Evolutionary conservation across 257 asterid species (phyloP).

Genomic region (Salvia splendens): DNA sequence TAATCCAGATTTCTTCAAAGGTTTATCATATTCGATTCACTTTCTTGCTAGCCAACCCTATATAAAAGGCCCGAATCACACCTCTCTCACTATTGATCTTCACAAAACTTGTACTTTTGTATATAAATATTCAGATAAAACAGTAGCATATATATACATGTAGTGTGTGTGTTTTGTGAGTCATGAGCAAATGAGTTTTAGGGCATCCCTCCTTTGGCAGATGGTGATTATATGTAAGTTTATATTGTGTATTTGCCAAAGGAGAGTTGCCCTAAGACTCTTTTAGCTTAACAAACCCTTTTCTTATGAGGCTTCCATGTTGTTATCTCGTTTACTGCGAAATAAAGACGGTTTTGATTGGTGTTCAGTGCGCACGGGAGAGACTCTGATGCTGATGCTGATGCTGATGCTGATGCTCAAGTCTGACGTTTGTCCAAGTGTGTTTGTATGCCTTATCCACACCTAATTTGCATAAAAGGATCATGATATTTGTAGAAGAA

Average conservation of each 20-base stretch:
- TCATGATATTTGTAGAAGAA: too few relatives aligned
- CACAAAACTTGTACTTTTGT: neutral
- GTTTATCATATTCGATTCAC: slow-evolving; percentile 10
- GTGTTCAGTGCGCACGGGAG: too few relatives aligned
- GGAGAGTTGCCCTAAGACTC: slow-evolving; percentile 54
- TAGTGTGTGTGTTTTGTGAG: neutral
- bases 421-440: too few relatives aligned
- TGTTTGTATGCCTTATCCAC: too few relatives aligned
- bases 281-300: slow-evolving; percentile 30
- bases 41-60: neutral
- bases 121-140: too few relatives aligned
- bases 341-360: too few relatives aligned
- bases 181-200: slow-evolving; percentile 33
- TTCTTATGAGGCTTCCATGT: neutral
- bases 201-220: slow-evolving; percentile 51
- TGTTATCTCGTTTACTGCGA: too few relatives aligned
- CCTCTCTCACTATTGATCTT: neutral
- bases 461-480: too few relatives aligned
- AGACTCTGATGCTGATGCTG: too few relatives aligned
- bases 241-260: slow-evolving; percentile 35
- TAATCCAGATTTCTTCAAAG: slow-evolving; percentile 31
- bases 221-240: slow-evolving; percentile 2
- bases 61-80: neutral
- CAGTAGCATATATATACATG: too few relatives aligned
- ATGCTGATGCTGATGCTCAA: too few relatives aligned